Percentiles rank a stretch among this genome's conserved stretches.
These are phyloP conservation scores for Ramaria rubella DNA, from an alignment of 768 basidiomycete genomes.

Conservation along the genomic window DNA sequence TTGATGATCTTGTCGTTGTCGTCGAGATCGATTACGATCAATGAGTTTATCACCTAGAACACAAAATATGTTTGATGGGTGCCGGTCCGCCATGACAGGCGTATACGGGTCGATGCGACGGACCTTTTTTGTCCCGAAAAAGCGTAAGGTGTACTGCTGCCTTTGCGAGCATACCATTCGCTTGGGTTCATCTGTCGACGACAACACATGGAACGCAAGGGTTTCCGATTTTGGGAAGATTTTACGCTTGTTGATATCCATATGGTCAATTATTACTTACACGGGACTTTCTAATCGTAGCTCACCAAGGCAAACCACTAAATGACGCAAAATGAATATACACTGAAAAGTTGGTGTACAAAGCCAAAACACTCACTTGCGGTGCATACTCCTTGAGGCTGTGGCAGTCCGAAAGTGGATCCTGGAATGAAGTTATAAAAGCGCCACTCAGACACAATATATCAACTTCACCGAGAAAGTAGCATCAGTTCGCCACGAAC, in stretches of 20 bases:
- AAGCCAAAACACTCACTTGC: conserved; percentile 35
- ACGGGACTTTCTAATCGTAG: not conserved
- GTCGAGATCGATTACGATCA: conserved; percentile 58
- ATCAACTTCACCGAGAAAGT: conserved; percentile 41
- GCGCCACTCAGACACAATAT: not conserved
- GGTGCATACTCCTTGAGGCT: conserved; percentile 48
- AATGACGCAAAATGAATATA: conserved; percentile 2
- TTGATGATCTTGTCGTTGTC: conserved; percentile 54
- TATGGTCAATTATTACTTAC: not conserved
- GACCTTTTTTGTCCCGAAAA: conserved; percentile 49
- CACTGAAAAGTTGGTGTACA: too few species aligned
- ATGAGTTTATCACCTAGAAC: conserved; percentile 48
- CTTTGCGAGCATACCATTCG: conserved; percentile 53
- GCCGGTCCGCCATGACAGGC: not conserved
- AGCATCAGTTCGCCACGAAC: conserved; percentile 49
- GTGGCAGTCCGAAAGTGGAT: conserved; percentile 43
- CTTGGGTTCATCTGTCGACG: conserved; percentile 52
- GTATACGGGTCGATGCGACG: too few species aligned
- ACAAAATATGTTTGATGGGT: not conserved
- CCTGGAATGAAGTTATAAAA: conserved; percentile 24
- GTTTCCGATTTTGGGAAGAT: conserved; percentile 45
- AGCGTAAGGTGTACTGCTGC: conserved; percentile 53
- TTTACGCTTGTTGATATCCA: conserved; percentile 42
- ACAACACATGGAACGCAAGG: conserved; percentile 47
- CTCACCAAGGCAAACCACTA: conserved; percentile 51